phyloP scores from a whole-genome alignment of 495 filamentous ascomycete genomes.

The Evernia prunastri region DNA sequence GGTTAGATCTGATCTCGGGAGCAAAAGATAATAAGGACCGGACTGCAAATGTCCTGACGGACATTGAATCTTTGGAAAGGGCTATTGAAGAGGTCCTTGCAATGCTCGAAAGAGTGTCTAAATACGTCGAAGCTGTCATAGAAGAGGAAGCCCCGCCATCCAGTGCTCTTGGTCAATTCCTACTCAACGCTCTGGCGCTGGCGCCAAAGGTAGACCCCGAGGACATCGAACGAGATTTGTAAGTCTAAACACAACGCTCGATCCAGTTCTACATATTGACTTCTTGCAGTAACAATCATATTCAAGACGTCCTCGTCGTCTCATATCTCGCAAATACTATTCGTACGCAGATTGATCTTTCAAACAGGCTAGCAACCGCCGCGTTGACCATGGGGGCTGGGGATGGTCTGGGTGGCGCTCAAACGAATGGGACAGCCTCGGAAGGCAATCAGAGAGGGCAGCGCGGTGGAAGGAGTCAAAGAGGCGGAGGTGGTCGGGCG shows the following conservation, averaged over 20 bases:
- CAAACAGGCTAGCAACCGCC: slow-evolving; percentile 84
- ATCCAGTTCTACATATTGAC: slow-evolving; percentile 7
- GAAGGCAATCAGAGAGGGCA: slow-evolving; percentile 43
- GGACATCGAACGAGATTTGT: slow-evolving; percentile 92
- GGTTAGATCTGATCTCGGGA: slow-evolving; percentile 74
- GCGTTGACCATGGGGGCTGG: slow-evolving; percentile 59
- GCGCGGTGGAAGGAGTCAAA: slow-evolving; percentile 41
- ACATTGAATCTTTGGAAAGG: slow-evolving; percentile 80
- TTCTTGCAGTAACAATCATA: slow-evolving; percentile 78
- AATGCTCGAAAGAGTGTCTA: slow-evolving; percentile 81
- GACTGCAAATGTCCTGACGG: slow-evolving; percentile 62
- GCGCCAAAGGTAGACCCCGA: slow-evolving; percentile 87
- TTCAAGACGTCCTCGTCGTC: slow-evolving; percentile 95
- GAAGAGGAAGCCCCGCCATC: slow-evolving; percentile 62
- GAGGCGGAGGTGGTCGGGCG: slow-evolving; percentile 22
- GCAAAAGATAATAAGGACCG: slow-evolving; percentile 76
- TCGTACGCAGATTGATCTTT: slow-evolving; percentile 96
- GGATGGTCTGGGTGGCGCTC: slow-evolving; percentile 31
- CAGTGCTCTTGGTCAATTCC: slow-evolving; percentile 84
- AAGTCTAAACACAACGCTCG: slow-evolving; percentile 31
- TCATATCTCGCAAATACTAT: slow-evolving; percentile 98
- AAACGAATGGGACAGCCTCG: slow-evolving; percentile 27
- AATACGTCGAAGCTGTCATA: slow-evolving; percentile 80
- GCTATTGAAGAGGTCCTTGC: slow-evolving; percentile 77
- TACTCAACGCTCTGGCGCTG: slow-evolving; percentile 84